Conservation (phyloP, 257 asterid species). For the Capsicum pubescens region DNA sequence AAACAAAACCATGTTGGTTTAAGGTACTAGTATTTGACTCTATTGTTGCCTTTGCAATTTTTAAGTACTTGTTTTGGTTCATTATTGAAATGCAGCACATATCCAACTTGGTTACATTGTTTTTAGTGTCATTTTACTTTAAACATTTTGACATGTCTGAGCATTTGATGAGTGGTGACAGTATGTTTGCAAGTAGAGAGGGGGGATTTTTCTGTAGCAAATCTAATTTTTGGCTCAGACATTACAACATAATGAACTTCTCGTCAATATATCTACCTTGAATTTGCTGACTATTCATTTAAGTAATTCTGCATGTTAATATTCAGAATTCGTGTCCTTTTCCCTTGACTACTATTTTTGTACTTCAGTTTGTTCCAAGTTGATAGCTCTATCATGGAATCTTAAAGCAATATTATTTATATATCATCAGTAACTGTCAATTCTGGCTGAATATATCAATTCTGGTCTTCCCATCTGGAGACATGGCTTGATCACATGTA, state of each 20-base stretch:
- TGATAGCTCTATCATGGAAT: background rate
- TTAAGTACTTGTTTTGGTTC: background rate
- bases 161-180: background rate
- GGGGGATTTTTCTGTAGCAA: background rate
- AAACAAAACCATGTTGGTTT: too few relatives aligned
- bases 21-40: too few relatives aligned
- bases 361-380: background rate
- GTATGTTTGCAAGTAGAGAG: background rate
- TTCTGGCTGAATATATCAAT: background rate
- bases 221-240: background rate
- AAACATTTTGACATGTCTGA: too few relatives aligned
- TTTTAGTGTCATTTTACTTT: background rate
- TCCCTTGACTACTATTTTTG: background rate
- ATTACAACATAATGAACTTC: background rate
- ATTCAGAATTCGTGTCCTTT: conserved; percentile 9
- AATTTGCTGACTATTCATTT: background rate
- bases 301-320: background rate
- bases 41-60: too few relatives aligned
- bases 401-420: too few relatives aligned
- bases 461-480: background rate
- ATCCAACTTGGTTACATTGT: background rate
- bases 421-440: background rate
- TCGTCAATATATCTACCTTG: background rate
- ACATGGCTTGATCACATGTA: background rate
- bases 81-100: background rate